Base-by-base conservation (phyloP, 2,329 filamentous ascomycete species). In the Pseudocercospora fuligena region DNA sequence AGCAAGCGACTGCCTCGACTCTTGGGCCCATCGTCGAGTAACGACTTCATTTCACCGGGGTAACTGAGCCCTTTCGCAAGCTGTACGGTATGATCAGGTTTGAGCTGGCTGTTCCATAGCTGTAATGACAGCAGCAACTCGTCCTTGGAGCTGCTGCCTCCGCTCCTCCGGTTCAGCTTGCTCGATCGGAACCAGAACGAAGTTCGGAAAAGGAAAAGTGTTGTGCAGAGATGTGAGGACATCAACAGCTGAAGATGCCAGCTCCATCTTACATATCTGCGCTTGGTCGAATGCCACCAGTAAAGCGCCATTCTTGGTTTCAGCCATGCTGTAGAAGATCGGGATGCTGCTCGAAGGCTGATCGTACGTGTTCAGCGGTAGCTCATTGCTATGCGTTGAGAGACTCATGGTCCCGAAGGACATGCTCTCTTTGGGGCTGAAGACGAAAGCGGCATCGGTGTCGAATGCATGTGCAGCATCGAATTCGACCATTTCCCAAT, bases 251-350 rank as follows among this genome's bases (percentile, higher is more conserved):
- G 54, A 60, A 4, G 46, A 33, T 8, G 25, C 19, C n/a, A 68
- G 60, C 31, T 68, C 66, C 43, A 68, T 27, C 29, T 64, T 64
- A 43, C 66, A 66, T 16, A 68, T 60, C 29, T 66, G 63, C 12
- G 1, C 56, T 7, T 61, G 60, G 25, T 68, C 46, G 29, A 68
- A 66, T 40, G 66, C 66, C 63, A 68, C 63, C 12, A 66, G 16
- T 11, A 68, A 58, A 8, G 62, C 58, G 9, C 63, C 66, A 36
- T 59, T 54, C 19, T 60, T 54, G 5, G 66, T 64, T 21, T 66
- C 60, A 7, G 64, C 58, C 12, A 51, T 63, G 51, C 40, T 59
- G 64, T 68, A 68, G 47, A 63, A 21, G 57, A 68, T 46, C 2
- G 36, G 25, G n/a, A 40, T 23, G 8, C 29, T 63, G 21, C 21